These are phyloP conservation scores for Pneumocystis murina DNA, from an alignment of 1,139 yeast genomes.

Conservation along the genomic window DNA sequence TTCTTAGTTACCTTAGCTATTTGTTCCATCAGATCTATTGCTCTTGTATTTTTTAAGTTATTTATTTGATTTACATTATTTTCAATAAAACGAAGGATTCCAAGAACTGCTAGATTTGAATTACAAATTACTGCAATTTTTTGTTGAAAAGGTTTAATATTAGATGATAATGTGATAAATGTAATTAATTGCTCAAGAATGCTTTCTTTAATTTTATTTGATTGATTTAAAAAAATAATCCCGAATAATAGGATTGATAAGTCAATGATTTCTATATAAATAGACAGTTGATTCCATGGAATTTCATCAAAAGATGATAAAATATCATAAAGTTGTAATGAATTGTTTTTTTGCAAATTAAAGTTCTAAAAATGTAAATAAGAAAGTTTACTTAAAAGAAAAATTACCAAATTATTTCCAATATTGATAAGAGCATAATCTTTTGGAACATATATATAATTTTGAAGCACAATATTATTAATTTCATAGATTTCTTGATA, in stretches of 20 bases:
- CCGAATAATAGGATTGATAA: neutral
- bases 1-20: slow-evolving; percentile 30
- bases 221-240: slow-evolving; percentile 22
- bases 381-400: neutral
- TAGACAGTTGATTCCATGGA: neutral
- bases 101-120: slow-evolving; percentile 44
- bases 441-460: neutral
- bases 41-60: slow-evolving; percentile 2
- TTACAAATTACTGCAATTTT: slow-evolving; percentile 44
- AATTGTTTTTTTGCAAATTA: neutral
- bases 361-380: neutral
- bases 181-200: slow-evolving; percentile 63
- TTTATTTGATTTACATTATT: neutral
- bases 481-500: neutral
- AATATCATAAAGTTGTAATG: neutral
- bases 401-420: neutral
- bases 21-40: slow-evolving; percentile 35
- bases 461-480: neutral
- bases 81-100: slow-evolving; percentile 28
- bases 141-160: slow-evolving; percentile 22
- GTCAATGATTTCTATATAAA: neutral
- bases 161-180: slow-evolving; percentile 25
- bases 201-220: slow-evolving; percentile 74
- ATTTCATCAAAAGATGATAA: neutral
- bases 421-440: neutral